Evolutionary conservation across 305 asterid genomes (phyloP).

Genomic region (Rubia peregrina): DNA sequence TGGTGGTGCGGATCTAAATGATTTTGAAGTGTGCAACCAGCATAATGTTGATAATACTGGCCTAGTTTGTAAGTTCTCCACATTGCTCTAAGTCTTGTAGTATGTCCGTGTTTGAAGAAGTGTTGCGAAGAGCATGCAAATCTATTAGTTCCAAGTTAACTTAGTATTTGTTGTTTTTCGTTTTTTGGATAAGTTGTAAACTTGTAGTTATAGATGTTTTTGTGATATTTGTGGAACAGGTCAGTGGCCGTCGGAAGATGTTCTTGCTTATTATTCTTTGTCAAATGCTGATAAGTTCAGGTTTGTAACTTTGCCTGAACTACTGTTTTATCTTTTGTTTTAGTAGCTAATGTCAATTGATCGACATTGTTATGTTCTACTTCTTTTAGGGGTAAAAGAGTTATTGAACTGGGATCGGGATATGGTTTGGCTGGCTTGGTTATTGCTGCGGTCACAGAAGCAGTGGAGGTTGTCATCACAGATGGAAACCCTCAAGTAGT

Average conservation of each 20-base stretch:
- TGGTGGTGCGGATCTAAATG: conserved; percentile 53
- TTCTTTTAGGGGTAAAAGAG: conserved; percentile 55
- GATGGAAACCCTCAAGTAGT: conserved; percentile 94
- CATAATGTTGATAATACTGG: conserved; percentile 82
- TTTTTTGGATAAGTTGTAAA: neutral
- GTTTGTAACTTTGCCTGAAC: conserved; percentile 13
- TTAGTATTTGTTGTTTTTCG: neutral
- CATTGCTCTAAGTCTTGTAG: neutral
- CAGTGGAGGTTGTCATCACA: conserved; percentile 71
- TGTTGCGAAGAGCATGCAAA: neutral
- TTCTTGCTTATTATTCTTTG: conserved; percentile 75
- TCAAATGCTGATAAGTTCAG: conserved; percentile 36
- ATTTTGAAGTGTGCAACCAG: conserved; percentile 65
- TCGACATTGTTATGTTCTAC: neutral
- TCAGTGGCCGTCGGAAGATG: conserved; percentile 95
- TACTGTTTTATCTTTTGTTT: neutral
- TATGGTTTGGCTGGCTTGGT: conserved; percentile 91
- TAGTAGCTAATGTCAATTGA: neutral
- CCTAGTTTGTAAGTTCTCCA: conserved; percentile 65
- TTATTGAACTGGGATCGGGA: conserved; percentile 87
- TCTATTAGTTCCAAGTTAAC: neutral
- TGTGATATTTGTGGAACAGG: conserved; percentile 42
- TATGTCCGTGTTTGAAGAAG: neutral
- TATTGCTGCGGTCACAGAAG: conserved; percentile 63
- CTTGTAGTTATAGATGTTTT: conserved; percentile 13